phyloP scores from a whole-genome alignment of 2,329 filamentous ascomycete species.

The Claviceps africana region DNA sequence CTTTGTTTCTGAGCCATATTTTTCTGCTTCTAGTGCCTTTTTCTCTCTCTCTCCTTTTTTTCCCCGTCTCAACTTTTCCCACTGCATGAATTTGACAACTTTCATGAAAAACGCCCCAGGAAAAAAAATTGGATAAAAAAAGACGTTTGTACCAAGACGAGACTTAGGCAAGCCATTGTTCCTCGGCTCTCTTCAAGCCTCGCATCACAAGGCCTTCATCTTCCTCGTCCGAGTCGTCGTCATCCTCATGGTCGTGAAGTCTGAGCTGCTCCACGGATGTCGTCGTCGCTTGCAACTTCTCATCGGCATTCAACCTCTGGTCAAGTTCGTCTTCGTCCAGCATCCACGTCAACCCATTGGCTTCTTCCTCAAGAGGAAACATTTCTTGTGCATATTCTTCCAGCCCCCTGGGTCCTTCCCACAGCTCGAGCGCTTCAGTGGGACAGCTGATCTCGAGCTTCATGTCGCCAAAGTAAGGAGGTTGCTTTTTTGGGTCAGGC shows the following conservation, averaged over 20 bases:
- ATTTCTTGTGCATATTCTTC: slow-evolving; percentile 93
- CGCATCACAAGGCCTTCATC: slow-evolving; percentile 46
- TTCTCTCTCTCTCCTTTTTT: neutral
- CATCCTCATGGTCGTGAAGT: slow-evolving; percentile 28
- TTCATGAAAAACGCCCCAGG: no score
- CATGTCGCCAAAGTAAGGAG: slow-evolving; percentile 47
- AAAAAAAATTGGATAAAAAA: no score
- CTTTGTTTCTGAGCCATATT: neutral
- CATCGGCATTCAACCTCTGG: slow-evolving; percentile 16
- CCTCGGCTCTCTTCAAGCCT: slow-evolving; percentile 41
- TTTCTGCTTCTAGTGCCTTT: neutral
- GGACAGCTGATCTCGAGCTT: slow-evolving; percentile 52
- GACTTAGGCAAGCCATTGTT: slow-evolving; percentile 43
- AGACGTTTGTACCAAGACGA: no score
- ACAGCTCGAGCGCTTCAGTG: slow-evolving; percentile 62
- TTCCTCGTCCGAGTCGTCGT: slow-evolving; percentile 35
- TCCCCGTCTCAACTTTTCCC: neutral
- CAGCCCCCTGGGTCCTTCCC: slow-evolving; percentile 81
- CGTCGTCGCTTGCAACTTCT: slow-evolving; percentile 21
- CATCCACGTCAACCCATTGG: slow-evolving; percentile 94
- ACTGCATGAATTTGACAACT: neutral
- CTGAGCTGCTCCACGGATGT: slow-evolving; percentile 24
- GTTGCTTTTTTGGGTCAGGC: slow-evolving; percentile 40
- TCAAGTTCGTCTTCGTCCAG: slow-evolving; percentile 35
- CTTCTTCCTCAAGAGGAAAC: slow-evolving; percentile 86